These are phyloP conservation scores for Erodium trifolium DNA, from an alignment of 441 rosid genomes.

Conservation along the genomic window DNA sequence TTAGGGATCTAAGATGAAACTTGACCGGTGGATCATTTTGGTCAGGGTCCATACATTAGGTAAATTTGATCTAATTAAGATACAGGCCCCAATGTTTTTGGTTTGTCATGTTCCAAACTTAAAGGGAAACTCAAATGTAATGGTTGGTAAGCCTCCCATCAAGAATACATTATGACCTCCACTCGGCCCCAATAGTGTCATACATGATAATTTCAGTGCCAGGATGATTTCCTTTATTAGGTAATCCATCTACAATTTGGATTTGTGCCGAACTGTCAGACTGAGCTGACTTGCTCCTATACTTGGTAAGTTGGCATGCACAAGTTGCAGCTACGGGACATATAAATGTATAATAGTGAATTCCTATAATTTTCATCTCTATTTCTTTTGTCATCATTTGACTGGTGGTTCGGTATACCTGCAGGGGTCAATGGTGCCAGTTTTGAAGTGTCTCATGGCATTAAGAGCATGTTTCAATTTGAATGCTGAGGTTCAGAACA, in stretches of 20 bases:
- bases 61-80: background rate
- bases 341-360: background rate
- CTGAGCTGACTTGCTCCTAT: slow-evolving; percentile 12
- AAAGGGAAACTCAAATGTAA: background rate
- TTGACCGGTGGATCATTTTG: background rate
- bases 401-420: slow-evolving; percentile 25
- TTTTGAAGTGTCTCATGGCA: slow-evolving; percentile 60
- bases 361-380: slow-evolving; percentile 7
- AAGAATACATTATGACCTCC: background rate
- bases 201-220: background rate
- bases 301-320: slow-evolving; percentile 3
- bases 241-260: background rate
- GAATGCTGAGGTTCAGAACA: slow-evolving; percentile 32
- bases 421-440: slow-evolving; percentile 75
- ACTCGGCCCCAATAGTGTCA: background rate
- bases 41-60: slow-evolving; percentile 9
- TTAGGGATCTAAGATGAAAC: slow-evolving; percentile 8
- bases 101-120: background rate
- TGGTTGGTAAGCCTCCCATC: background rate
- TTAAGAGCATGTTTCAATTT: slow-evolving; percentile 46
- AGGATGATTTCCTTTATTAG: slow-evolving; percentile 1
- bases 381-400: slow-evolving; percentile 12
- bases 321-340: background rate
- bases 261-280: background rate
- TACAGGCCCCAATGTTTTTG: background rate